Percentiles rank a stretch among this genome's conserved stretches.
Evolutionary conservation across 176 grass and related monocot species (phyloP).

Genomic region (Avena insularis): DNA sequence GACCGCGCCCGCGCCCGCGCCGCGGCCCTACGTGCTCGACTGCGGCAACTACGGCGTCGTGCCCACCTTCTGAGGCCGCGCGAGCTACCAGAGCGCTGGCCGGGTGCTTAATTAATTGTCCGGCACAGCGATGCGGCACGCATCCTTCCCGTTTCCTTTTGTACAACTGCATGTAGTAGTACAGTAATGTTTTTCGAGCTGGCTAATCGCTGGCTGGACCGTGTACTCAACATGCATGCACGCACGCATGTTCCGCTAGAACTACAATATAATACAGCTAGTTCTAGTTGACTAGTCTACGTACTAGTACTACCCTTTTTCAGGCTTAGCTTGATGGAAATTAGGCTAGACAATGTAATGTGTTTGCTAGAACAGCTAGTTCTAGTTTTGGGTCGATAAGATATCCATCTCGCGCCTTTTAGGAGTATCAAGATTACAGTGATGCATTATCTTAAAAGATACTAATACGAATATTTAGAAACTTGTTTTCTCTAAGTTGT

Average conservation of each 20-base stretch:
- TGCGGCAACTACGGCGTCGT: constrained; percentile 65
- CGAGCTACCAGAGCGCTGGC: neutral
- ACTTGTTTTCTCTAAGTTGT: too few species aligned
- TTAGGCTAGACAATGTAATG: constrained; percentile 15
- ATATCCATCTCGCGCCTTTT: neutral
- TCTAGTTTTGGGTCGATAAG: constrained; percentile 21
- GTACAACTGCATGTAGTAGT: constrained; percentile 28
- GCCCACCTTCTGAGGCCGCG: constrained; percentile 57
- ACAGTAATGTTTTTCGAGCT: constrained; percentile 36
- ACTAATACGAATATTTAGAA: too few species aligned
- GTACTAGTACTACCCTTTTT: neutral
- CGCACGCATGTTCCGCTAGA: constrained; percentile 44
- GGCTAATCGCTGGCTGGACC: neutral
- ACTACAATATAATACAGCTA: constrained; percentile 15
- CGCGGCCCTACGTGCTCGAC: constrained; percentile 56
- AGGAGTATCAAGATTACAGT: neutral
- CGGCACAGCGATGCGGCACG: neutral
- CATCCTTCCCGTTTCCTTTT: neutral
- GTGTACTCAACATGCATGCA: neutral
- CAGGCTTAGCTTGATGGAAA: neutral
- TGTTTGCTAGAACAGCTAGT: constrained; percentile 56
- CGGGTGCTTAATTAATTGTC: neutral
- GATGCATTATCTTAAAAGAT: too few species aligned
- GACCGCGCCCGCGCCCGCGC: neutral
- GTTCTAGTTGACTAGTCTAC: constrained; percentile 24